Evolutionary conservation across 2,329 filamentous ascomycete genomes (phyloP), one percentile per base, ranked within the genome.

Genomic region (Elsinoe batatas): DNA sequence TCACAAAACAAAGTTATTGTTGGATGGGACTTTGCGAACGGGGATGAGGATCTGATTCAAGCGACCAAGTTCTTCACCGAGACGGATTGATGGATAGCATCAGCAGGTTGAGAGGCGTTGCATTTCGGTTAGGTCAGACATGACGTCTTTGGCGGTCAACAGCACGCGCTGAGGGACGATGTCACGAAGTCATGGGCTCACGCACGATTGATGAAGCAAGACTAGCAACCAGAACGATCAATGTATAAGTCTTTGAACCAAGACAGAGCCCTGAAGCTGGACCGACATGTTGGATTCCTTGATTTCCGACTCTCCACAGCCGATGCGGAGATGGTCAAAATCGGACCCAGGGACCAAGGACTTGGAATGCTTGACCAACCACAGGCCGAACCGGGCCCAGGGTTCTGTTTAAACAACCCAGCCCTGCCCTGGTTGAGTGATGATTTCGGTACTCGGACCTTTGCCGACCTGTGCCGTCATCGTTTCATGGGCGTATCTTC

Each of bases 1-100:
- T 93, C 87, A 61, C 91, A 97, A 69, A 89, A 93, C 56, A 84
- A 84, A 37, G 83, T 86, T 13, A 97, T 98, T 65, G 89, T 97
- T 0, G 93, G 91, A 0, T 98, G 93, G 93, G 93, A 98, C 69
- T 98, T 97, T 76, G 93, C 90, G 58, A 88, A 90, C 62, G 85
- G 82, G 3, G 91, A 98, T 61, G 71, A 79, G 56, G 86, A 94
- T 50, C 57, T 70, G 43, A 67, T 67, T 56, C 60, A 64, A 61
- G 62, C 58, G 12, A 58, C 54, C 35, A 44, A 56, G 32, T 60
- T 57, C 55, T 60, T 60, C 47, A 57, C 57, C 15, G 58, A 60
- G 33, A 60, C 58, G 15, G 54, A 58, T 40, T 60, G 46, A 55
- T 17, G 33, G 26, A 30, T 5, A 11, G n/a, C 20, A 26, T 10